Percentiles rank a stretch among this genome's conserved stretches.
These are phyloP conservation scores for Penicillium psychrofluorescens DNA, from an alignment of 495 filamentous ascomycete species.

Conservation along the genomic window DNA sequence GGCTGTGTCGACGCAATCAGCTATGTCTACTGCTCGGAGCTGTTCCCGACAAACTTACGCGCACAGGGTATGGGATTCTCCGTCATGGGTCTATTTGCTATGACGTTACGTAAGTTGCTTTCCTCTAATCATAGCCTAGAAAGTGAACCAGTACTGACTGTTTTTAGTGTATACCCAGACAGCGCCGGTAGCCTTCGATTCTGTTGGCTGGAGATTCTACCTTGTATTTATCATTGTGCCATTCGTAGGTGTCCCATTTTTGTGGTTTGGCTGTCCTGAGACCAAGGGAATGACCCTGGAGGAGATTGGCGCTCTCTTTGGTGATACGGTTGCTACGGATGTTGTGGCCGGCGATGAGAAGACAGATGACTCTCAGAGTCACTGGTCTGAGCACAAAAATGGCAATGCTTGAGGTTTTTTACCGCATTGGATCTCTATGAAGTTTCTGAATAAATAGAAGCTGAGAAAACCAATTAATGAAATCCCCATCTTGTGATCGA, in stretches of 20 bases:
- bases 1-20: conserved; percentile 1
- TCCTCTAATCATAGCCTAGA: too few relatives aligned
- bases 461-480: too few relatives aligned
- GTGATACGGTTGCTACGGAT: not conserved
- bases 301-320: conserved; percentile 5
- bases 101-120: not conserved
- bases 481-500: too few relatives aligned
- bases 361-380: not conserved
- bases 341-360: too few relatives aligned
- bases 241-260: not conserved
- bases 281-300: conserved; percentile 15
- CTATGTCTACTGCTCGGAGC: conserved; percentile 7
- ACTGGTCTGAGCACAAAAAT: too few relatives aligned
- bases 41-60: conserved; percentile 3
- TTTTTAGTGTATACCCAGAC: not conserved
- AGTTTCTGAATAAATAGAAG: too few relatives aligned
- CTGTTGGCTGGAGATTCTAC: conserved; percentile 20
- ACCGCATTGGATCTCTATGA: too few relatives aligned
- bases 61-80: not conserved
- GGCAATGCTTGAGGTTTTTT: too few relatives aligned
- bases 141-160: too few relatives aligned
- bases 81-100: not conserved
- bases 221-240: conserved; percentile 15
- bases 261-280: conserved; percentile 10
- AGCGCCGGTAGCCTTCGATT: conserved; percentile 9